Base-by-base conservation (phyloP, 164 flowering plant species). In the Echeveria elegans region DNA sequence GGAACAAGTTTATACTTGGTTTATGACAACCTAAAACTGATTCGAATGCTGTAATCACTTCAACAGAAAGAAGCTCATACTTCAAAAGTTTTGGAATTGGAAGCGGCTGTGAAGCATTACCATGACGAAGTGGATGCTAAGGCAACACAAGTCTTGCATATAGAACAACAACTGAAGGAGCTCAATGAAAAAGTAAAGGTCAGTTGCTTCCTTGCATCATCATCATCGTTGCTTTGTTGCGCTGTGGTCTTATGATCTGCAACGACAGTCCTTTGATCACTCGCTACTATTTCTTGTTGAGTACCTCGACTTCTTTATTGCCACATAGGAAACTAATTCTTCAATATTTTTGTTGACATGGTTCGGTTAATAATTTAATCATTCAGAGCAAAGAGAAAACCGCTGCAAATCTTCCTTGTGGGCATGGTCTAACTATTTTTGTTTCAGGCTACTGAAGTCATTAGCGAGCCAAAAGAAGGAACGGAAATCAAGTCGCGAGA, bases 401-500 rank as follows among this genome's bases (percentile, higher is more conserved):
- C 5, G 26, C 11, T 6, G 16, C 4, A 7, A 66, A 15, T 23
- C 36, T 26, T 43, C 37, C 19, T 40, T 4, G 36, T 56, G 32
- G 28, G 18, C 61, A 53, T 36, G 41, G 23, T 52, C 7, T 7
- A 34, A 34, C 69, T 53, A 52, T 52, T 29, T 65, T 8, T 52
- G 8, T 41, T 78, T 64, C 88, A 90, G 94, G 81, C 40, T 62
- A 74, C 69, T 26, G 80, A 63, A 60, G 66, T 65, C 47, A 75
- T 53, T 66, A 59, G 52, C n/a, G 78, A 70, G 24, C n/a, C 28
- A 30, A 74, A 79, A 66, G 85, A 82, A 29, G 85, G 73, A 36
- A 8, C 65, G 8, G 88, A 88, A 70, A 72, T 87, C 38, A 85
- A 86, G 79, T 85, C 92, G 21, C 77, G 97, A 78, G 98, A 86